These are phyloP conservation scores for Nemania abortiva DNA, from an alignment of 2,329 filamentous ascomycete species.

Conservation along the genomic window DNA sequence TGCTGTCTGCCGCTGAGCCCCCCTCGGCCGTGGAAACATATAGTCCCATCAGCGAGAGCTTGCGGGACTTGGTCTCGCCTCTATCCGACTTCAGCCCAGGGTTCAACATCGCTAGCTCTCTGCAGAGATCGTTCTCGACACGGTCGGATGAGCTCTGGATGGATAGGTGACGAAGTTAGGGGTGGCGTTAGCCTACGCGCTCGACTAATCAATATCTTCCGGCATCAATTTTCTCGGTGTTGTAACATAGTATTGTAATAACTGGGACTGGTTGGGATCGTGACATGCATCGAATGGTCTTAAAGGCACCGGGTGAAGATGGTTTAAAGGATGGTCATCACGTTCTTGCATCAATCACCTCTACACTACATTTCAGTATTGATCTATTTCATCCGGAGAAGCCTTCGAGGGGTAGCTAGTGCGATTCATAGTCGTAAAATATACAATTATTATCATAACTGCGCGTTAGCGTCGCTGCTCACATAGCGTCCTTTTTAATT, in stretches of 20 bases:
- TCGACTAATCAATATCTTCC: background rate
- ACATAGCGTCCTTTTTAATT: background rate
- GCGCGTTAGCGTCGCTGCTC: background rate
- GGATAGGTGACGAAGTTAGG: conserved; percentile 36
- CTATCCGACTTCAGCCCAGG: conserved; percentile 51
- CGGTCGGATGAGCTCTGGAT: conserved; percentile 59
- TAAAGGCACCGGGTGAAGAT: background rate
- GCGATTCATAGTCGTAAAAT: background rate
- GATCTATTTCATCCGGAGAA: conserved; percentile 16
- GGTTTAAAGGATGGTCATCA: conserved; percentile 13
- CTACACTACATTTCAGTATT: background rate
- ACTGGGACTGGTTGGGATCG: conserved; percentile 9
- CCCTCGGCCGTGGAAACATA: conserved; percentile 39
- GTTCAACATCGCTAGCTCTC: conserved; percentile 39
- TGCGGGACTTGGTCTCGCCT: conserved; percentile 53
- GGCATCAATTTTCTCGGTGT: conserved; percentile 14
- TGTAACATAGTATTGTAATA: conserved; percentile 17
- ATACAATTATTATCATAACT: background rate
- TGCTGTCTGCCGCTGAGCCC: conserved; percentile 45
- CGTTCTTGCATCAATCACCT: background rate
- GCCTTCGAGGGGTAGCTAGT: background rate
- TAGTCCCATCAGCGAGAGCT: conserved; percentile 34
- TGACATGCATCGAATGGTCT: background rate
- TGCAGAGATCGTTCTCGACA: conserved; percentile 55
- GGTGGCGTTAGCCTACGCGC: background rate